These are phyloP conservation scores for Sophora flavescens DNA, from an alignment of 306 rosid genomes.

Conservation along the genomic window DNA sequence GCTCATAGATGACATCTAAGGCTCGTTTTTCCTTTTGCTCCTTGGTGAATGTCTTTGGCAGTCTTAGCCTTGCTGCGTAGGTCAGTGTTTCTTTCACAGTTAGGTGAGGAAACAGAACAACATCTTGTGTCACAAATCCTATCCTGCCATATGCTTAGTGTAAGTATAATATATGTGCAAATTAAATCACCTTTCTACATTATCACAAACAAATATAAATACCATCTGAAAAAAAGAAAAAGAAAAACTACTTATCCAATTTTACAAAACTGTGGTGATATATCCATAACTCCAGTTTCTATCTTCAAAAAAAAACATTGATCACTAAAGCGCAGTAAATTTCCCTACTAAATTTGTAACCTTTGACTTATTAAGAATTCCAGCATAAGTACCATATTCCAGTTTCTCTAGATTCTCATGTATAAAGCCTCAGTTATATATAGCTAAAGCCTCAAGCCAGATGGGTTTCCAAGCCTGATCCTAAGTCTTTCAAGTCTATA, in stretches of 20 bases:
- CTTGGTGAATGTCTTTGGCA: conserved; percentile 62
- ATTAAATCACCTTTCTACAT: too few relatives aligned
- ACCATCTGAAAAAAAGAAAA: too few relatives aligned
- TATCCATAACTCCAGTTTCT: too few relatives aligned
- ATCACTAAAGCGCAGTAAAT: not conserved
- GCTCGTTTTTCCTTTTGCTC: conserved; percentile 95
- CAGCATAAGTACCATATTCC: not conserved
- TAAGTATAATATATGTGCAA: too few relatives aligned
- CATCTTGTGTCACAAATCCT: conserved; percentile 98
- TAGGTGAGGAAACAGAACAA: conserved; percentile 91
- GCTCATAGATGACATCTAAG: conserved; percentile 85
- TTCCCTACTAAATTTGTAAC: not conserved
- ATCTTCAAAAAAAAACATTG: too few relatives aligned
- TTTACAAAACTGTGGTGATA: too few relatives aligned
- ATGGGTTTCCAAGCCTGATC: conserved; percentile 38
- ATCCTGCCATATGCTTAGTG: conserved; percentile 65
- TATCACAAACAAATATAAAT: too few relatives aligned
- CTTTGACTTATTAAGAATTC: too few relatives aligned
- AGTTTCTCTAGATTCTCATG: conserved; percentile 33
- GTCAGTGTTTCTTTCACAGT: conserved; percentile 93
- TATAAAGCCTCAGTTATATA: conserved; percentile 28
- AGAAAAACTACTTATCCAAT: too few relatives aligned
- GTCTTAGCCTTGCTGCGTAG: conserved; percentile 94
- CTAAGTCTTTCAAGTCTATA: conserved; percentile 39
- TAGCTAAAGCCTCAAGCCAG: conserved; percentile 38